Conservation (phyloP, 1,139 yeast genomes). For the Magnusiomyces suaveolens region DNA sequence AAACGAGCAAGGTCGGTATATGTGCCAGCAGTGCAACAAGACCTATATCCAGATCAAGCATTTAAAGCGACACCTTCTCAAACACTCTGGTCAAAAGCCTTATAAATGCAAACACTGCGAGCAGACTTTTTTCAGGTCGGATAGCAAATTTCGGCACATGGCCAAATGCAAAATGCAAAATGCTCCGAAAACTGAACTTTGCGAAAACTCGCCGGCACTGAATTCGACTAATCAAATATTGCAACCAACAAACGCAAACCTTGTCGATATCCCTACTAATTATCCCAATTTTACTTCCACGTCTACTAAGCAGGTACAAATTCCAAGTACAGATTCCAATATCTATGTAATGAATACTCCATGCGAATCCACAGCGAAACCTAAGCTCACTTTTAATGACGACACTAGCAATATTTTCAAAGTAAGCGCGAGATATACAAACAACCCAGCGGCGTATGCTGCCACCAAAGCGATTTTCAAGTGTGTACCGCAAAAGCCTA, state of each 20-base stretch:
- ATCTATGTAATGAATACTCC: not conserved
- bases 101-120: not conserved
- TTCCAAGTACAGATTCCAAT: not conserved
- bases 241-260: too few species aligned
- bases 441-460: not conserved
- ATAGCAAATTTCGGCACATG: not conserved
- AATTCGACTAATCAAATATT: not conserved
- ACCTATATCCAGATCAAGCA: not conserved
- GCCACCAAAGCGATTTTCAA: not conserved
- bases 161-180: not conserved
- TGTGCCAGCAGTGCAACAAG: not conserved
- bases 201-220: not conserved
- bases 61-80: not conserved
- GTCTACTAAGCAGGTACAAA: not conserved
- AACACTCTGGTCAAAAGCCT: not conserved
- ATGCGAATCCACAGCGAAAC: too few species aligned
- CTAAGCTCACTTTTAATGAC: not conserved
- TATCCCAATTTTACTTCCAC: too few species aligned
- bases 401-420: not conserved
- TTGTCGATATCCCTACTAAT: too few species aligned
- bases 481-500: not conserved
- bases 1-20: not conserved
- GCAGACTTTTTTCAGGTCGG: not conserved
- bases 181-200: too few species aligned
- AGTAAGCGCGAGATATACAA: not conserved